phyloP scores from a whole-genome alignment of 805 yeast genomes.

The Tetrapisispora phaffii region DNA sequence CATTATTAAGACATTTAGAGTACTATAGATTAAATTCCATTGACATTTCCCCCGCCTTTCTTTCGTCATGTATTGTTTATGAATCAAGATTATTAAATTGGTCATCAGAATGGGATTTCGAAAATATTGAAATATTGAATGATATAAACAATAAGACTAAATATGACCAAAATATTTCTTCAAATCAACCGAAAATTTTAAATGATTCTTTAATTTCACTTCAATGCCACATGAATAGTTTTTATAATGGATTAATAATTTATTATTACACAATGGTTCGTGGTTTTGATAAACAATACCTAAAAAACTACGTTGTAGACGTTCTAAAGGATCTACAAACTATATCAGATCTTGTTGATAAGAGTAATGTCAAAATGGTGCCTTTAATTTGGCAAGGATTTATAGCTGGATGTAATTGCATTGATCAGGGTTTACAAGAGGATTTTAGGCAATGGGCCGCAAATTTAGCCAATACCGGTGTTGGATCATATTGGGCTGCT shows the following conservation, averaged over 20 bases:
- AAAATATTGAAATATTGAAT: background rate
- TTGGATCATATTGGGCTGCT: constrained; percentile 81
- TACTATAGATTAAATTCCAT: constrained; percentile 30
- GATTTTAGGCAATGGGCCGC: constrained; percentile 62
- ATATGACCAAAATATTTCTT: background rate
- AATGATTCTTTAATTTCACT: constrained; percentile 49
- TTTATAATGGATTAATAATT: constrained; percentile 60
- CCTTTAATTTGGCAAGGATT: constrained; percentile 88
- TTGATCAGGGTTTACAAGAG: constrained; percentile 44
- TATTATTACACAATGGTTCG: constrained; percentile 61
- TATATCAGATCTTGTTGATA: constrained; percentile 47
- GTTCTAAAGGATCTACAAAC: constrained; percentile 56
- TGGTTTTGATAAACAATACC: constrained; percentile 41
- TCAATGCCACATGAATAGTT: constrained; percentile 71
- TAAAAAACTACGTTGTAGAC: constrained; percentile 53
- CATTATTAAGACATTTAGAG: constrained; percentile 51
- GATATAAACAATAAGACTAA: constrained; percentile 20
- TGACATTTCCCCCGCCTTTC: constrained; percentile 19
- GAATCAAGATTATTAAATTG: constrained; percentile 50
- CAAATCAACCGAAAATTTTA: background rate
- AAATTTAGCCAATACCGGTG: constrained; percentile 41
- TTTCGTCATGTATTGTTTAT: constrained; percentile 24
- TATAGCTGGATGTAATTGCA: constrained; percentile 76
- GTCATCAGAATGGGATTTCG: constrained; percentile 68
- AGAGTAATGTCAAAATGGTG: constrained; percentile 43